Base-by-base conservation (phyloP, 2,329 filamentous ascomycete species). In the Cordyceps cicadae region DNA sequence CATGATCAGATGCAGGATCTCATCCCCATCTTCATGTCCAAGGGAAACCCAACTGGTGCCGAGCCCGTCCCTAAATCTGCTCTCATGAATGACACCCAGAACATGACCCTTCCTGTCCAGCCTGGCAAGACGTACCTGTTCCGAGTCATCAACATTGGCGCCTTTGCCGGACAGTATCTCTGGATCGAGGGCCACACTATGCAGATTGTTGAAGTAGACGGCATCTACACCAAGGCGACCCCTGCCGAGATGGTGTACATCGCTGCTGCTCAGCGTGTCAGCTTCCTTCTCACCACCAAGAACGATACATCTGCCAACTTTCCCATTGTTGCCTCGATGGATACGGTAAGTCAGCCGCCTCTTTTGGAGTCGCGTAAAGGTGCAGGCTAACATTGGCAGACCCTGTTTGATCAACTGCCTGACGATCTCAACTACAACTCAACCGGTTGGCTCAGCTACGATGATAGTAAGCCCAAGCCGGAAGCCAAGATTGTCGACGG, bases 101-200 rank as follows among this genome's bases (percentile, higher is more conserved):
- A 87, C 60, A 72, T 85, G 3, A 80, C 75, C 3, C 73, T 91
- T 43, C 66, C 77, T 0, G 81, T 92, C 3, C 66, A 86, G 65
- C 84, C 88, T 0, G 81, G 82, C 3, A 89, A 84, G 67, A 92
- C 86, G 0, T 92, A 92, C 62, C 75, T 90, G 9, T 80, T 93
- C 66, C 86, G 86, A 49, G 77, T 92, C 62, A 77, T 90, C 66
- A 91, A 90, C 66, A 82, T 90, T 21, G 88, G 85, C 15, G 88
- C 87, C 17, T 92, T 90, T 73, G 82, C 84, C 1, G 81, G 79
- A 3, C 83, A 87, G 66, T 86, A 87, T 64, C 68, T 88, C 52
- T 87, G 84, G 84, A 82, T 88, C 59, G 85, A 87, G 68, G 83
- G 79, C 19, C 84, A 87, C 66, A 86, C 81, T 37, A 84, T 91